Base-by-base conservation (phyloP, 768 basidiomycete species). In the Agaricus subrufescens region DNA sequence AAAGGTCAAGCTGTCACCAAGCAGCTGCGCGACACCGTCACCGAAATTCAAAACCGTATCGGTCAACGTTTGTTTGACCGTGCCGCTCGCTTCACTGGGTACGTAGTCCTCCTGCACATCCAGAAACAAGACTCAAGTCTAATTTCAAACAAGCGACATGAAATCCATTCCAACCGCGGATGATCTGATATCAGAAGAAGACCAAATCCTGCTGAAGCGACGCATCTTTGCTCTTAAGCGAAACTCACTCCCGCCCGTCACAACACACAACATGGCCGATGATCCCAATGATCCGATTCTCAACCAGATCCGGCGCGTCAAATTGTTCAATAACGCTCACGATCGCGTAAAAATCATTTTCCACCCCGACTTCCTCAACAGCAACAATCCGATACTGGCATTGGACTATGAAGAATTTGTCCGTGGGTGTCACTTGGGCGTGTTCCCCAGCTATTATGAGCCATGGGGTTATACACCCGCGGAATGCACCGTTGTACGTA, bases 401-500 rank as follows among this genome's bases (percentile, higher is more conserved):
- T 79, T 99, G 57, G 97, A 99, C 67, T 99, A 99, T 69, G 97
- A 99, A 71, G 97, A 99, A 73, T 99, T 99, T 66, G 97, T 98
- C 38, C 79, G 97, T 60, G 97, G 97, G 1, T 98, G 96, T 67
- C 97, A 99, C 76, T 75, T 99, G 48, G 97, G 97, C 47, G 96
- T 99, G 40, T 99, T 99, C 82, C 96, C 97, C 2, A 92, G 89
- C 61, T 98, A 98, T 67, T 98, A 97, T 67, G 91, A 95, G 73
- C 93, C 93, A 3, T 94, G 92, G 92, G 92, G 92, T 0, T 97
- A 97, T 67, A 97, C 94, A 1, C 96, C 96, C 0, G 96, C 96
- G 1, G 96, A 98, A 69, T 98, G 97, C 69, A 98, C 97, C n/a
- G 97, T 99, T 38, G 88, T 89, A 72, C 61, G 87, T 66, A 10